Evolutionary conservation across 106 monocot genomes (phyloP), one percentile per base, ranked within the genome.

Genomic region (Gastrodia elata): DNA sequence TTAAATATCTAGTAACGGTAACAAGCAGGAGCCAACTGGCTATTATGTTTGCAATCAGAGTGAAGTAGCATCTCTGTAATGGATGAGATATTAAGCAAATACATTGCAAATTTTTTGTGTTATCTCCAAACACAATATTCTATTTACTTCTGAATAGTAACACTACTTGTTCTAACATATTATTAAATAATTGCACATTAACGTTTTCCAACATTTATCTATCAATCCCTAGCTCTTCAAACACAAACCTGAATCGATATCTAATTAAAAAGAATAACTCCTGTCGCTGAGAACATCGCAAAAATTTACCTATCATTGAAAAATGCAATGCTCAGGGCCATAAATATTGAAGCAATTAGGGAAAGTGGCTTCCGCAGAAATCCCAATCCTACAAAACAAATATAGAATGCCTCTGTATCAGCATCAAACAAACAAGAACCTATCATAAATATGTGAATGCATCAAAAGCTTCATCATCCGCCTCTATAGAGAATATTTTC

Each of bases 341-440:
- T 82, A 70, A 89, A 71, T 20, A 87, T 20, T 9, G 93, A 84
- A 70, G 89, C 89, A 77, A 89, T 34, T 20, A 93, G 85, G 3
- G 93, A 87, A 77, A 93, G 74, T 9, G 93, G 93, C 80, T 79
- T 93, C 77, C 82, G 68, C 56, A 93, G 68, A 74, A 92, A 92
- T 71, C 80, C 89, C 61, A 92, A 73, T 44, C 84, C 92, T 92
- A 34, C 26, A 71, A 34, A 14, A 64, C 26, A 68, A 71, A 44
- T 28, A 39, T 4, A 10, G 5, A 14, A 68, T 2, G 36, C 16
- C 3, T 16, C 9, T 11, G 2, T 39, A 64, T 20, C 34, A 44
- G 9, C 30, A 39, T 6, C 46, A 6, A 76, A 52, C 49, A 7
- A 38, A 68, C 8, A 4, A 9, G 3, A 34, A 73, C 6, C 0